Evolutionary conservation across 805 yeast genomes (phyloP), one percentile per base, ranked within the genome.

Genomic region (Myxozyma melibiosi): DNA sequence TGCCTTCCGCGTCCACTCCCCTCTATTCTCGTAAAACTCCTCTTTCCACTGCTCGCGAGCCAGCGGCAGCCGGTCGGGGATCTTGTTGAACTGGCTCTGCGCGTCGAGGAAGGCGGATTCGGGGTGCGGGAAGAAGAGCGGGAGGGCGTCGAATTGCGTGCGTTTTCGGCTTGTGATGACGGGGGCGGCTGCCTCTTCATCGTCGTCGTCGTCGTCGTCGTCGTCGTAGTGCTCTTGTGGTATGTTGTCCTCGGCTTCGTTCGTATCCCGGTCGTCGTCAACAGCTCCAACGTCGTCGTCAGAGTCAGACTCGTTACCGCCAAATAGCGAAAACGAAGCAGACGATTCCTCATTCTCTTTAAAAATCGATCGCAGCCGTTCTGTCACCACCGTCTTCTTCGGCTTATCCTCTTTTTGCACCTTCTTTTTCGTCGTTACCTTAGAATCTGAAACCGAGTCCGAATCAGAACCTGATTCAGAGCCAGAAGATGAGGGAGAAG

Each of bases 31-130:
- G 85, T 88, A 89, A 71, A 91, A 92, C 80, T 87, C 84, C 40
- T 78, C 73, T 47, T 85, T 90, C 82, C 92, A 90, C 8, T 74
- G 74, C 2, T 72, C 74, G 20, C 76, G 73, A 9, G 69, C 66
- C 31, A 76, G 71, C 13, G 68, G 67, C 2, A 68, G 70, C 4
- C 64, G 63, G 7, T 68, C 73, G 20, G 67, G 67, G 5, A 86
- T 64, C 66, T 83, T 85, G 57, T 80, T 81, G 46, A 90, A 70
- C 69, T 88, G 96, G 0, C 96, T 78, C 72, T 91, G 98, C 0
- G 97, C 85, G 49, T 81, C 82, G 62, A 92, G 75, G 73, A 89
- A 92, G 0, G 97, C 97, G 0, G 97, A 91, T 18, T 86, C 86
- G 11, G 78, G 74, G 69, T 92, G 97, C 1, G 85, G 74, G 79